Conservation (phyloP, 176 grass and related monocot species). For the Saccharum spontaneum region DNA sequence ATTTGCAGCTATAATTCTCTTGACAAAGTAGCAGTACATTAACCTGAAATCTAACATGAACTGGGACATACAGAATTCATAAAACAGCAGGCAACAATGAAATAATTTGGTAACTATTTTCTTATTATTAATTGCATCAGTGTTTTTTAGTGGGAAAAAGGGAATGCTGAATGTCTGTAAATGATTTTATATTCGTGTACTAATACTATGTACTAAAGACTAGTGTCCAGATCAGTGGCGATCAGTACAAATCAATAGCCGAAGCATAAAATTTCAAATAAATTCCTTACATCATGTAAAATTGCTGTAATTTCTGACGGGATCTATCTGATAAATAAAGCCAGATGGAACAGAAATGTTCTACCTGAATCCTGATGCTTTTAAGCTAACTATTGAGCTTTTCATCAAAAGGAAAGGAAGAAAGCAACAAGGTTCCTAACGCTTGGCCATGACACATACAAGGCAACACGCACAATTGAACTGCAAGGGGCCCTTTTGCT, state of each 20-base stretch:
- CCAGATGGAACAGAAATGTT: neutral
- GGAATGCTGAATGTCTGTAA: neutral
- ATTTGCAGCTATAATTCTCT: neutral
- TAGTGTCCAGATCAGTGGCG: neutral
- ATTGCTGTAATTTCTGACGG: neutral
- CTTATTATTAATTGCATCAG: neutral
- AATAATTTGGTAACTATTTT: neutral
- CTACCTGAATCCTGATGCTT: no score
- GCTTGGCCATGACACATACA: neutral
- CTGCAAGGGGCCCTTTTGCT: neutral
- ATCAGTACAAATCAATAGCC: neutral
- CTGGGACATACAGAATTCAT: neutral
- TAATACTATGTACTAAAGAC: neutral
- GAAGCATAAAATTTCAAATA: neutral
- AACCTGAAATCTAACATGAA: neutral
- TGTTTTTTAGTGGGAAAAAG: neutral
- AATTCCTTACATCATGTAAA: neutral
- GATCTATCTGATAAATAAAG: neutral
- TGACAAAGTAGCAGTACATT: neutral
- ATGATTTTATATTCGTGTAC: neutral
- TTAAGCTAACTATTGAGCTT: neutral
- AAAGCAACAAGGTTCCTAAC: conserved; percentile 28
- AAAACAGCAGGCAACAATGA: neutral
- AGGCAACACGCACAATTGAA: neutral
- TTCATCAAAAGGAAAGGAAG: conserved; percentile 25